Conservation (phyloP, 2,329 filamentous ascomycete genomes). For the Samsoniella hepiali region DNA sequence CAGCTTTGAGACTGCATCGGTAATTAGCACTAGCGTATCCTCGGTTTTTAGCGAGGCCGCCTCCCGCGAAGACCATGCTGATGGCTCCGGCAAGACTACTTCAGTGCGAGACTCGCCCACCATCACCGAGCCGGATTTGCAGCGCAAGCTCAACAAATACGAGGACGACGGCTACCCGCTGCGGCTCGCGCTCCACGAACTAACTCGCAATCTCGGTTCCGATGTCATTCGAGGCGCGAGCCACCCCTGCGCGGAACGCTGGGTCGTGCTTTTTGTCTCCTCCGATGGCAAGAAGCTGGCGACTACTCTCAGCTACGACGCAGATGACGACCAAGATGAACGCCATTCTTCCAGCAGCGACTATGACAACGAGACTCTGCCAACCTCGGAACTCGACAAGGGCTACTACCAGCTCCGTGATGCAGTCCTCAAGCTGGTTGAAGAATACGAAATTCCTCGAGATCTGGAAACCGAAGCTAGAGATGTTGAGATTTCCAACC, state of each 20-base stretch:
- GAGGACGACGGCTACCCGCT: constrained; percentile 65
- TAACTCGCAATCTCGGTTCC: constrained; percentile 62
- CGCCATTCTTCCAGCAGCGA: constrained; percentile 51
- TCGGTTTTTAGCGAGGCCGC: constrained; percentile 69
- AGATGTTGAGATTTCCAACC: constrained; percentile 67
- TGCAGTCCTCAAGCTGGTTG: constrained; percentile 74
- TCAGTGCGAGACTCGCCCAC: constrained; percentile 56
- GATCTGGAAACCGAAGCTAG: constrained; percentile 57
- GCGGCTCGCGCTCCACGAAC: constrained; percentile 66
- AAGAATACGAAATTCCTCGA: constrained; percentile 77
- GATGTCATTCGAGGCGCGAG: constrained; percentile 65
- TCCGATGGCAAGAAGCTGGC: constrained; percentile 67
- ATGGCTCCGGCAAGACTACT: constrained; percentile 49
- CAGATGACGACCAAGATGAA: constrained; percentile 64
- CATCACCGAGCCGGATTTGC: constrained; percentile 42
- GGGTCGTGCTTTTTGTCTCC: constrained; percentile 78
- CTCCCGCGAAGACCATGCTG: constrained; percentile 60
- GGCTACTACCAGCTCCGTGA: constrained; percentile 79
- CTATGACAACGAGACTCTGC: constrained; percentile 60
- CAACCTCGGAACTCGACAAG: constrained; percentile 64
- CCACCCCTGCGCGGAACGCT: constrained; percentile 78
- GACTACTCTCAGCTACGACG: constrained; percentile 69
- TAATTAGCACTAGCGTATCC: constrained; percentile 69
- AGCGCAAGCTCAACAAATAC: constrained; percentile 48
- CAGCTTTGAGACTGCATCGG: constrained; percentile 64